These are phyloP conservation scores for Bryoglossum gracile DNA, from an alignment of 495 filamentous ascomycete genomes.

Conservation along the genomic window DNA sequence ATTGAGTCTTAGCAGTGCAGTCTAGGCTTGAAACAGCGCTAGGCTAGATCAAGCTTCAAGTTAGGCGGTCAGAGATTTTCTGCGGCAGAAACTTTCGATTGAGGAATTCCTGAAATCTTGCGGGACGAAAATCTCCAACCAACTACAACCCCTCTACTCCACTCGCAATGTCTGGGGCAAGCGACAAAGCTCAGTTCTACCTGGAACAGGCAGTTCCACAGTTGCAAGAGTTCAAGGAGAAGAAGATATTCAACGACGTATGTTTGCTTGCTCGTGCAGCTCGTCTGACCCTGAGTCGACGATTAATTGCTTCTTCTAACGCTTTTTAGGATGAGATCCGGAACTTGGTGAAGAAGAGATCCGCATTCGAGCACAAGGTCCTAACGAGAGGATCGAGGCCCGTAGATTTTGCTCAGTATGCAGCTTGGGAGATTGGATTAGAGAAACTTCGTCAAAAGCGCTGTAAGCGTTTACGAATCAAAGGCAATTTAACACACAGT, in stretches of 20 bases:
- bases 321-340: slow-evolving; percentile 73
- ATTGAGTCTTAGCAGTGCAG: too few species aligned
- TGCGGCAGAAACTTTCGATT: too few species aligned
- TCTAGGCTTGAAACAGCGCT: too few species aligned
- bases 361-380: slow-evolving; percentile 86
- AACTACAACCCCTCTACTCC: neutral
- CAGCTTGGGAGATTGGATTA: slow-evolving; percentile 85
- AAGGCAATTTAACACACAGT: slow-evolving; percentile 46
- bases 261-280: neutral
- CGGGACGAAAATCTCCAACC: neutral
- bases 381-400: slow-evolving; percentile 70
- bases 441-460: slow-evolving; percentile 76
- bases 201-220: slow-evolving; percentile 87
- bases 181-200: slow-evolving; percentile 92
- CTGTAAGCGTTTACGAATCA: slow-evolving; percentile 70
- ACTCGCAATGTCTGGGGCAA: slow-evolving; percentile 65
- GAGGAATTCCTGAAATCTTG: too few species aligned
- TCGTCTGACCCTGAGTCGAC: slow-evolving; percentile 9
- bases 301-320: too few species aligned
- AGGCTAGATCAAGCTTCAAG: too few species aligned
- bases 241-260: slow-evolving; percentile 79
- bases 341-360: slow-evolving; percentile 79
- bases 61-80: too few species aligned
- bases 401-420: slow-evolving; percentile 77
- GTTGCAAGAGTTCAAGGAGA: slow-evolving; percentile 79